Conservation (phyloP, 306 rosid genomes). For the Fragaria vesca region DNA sequence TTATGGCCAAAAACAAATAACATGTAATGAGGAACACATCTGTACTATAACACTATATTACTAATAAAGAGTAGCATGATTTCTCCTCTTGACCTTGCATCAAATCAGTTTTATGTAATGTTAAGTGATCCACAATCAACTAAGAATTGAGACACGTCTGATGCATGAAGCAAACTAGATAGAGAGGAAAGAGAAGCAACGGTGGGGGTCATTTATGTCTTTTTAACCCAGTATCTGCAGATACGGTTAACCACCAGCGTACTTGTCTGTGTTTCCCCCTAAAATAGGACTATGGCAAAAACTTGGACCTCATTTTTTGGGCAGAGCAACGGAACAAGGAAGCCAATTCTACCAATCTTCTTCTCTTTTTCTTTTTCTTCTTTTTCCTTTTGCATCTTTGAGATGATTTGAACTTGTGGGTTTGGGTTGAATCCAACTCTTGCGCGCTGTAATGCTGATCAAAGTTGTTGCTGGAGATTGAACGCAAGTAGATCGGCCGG, state of each 20-base stretch:
- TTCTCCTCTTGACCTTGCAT: not conserved
- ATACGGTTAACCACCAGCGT: slow-evolving; percentile 32
- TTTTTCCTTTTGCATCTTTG: not conserved
- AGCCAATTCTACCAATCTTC: not conserved
- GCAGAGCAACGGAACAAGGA: slow-evolving; percentile 7
- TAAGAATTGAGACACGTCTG: not conserved
- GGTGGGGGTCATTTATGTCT: slow-evolving; percentile 17
- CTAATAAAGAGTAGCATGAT: not conserved
- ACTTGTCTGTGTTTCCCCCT: slow-evolving; percentile 27
- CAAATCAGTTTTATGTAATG: not conserved
- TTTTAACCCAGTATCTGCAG: slow-evolving; percentile 16
- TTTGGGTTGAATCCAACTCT: not conserved
- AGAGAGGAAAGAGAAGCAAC: not conserved
- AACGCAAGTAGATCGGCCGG: not conserved
- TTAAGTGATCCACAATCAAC: not conserved
- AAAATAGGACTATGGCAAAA: slow-evolving; percentile 34
- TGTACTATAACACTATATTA: not conserved
- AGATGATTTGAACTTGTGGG: not conserved
- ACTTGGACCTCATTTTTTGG: slow-evolving; percentile 29
- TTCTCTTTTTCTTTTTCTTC: not conserved
- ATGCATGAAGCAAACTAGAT: not conserved
- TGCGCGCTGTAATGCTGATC: not conserved
- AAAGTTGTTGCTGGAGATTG: not conserved
- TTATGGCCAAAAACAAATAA: not conserved
- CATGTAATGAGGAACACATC: not conserved